These are phyloP conservation scores for Pythium phragmitis DNA, from an alignment of 352 stramenopile species.

Conservation along the genomic window DNA sequence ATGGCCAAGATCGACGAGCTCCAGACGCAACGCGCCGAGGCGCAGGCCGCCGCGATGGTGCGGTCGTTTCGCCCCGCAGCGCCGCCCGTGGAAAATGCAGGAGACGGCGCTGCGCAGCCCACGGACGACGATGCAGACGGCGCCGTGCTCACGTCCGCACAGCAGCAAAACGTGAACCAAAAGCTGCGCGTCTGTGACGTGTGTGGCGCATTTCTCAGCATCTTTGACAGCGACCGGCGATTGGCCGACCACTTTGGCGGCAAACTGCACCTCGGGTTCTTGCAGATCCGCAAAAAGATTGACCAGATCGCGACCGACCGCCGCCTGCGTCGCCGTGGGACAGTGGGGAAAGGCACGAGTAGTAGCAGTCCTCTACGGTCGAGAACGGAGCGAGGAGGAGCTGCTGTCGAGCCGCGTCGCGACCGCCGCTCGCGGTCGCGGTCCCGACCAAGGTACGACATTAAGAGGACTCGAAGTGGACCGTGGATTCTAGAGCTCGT, in stretches of 20 bases:
- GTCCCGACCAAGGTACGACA: conserved; percentile 26
- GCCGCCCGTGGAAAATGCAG: background rate
- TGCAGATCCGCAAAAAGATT: conserved; percentile 87
- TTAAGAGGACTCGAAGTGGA: too few relatives aligned
- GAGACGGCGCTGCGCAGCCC: background rate
- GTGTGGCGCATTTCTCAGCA: conserved; percentile 90
- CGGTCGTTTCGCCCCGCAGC: conserved; percentile 28
- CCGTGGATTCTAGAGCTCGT: background rate
- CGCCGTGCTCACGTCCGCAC: conserved; percentile 2
- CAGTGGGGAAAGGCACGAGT: conserved; percentile 5
- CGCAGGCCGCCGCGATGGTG: conserved; percentile 45
- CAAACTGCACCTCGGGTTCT: conserved; percentile 89
- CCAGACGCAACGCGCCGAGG: conserved; percentile 50
- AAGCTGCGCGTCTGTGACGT: conserved; percentile 91
- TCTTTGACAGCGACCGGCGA: conserved; percentile 89
- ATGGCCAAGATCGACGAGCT: conserved; percentile 69
- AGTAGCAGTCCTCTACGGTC: background rate
- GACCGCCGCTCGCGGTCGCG: conserved; percentile 30
- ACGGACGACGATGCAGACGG: background rate
- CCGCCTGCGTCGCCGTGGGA: conserved; percentile 25
- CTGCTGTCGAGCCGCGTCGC: conserved; percentile 9
- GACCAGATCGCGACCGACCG: conserved; percentile 57
- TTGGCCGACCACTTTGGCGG: conserved; percentile 90
- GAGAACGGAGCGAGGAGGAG: conserved; percentile 8
- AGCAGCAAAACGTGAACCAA: conserved; percentile 58